Evolutionary conservation across 129 eudicot species (phyloP).

Genomic region (sunflower (Helianthus annuus)): HanXRQr2.0-SUNRISE NC_035446.2:101152443-101152942

Average conservation of each 20-base stretch:
- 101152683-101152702: not conserved
- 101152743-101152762: too few relatives aligned
- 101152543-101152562: conserved; percentile 17
- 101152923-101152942: too few relatives aligned
- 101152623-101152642: not conserved
- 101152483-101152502: not conserved
- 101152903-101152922: too few relatives aligned
- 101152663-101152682: not conserved
- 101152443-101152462: too few relatives aligned
- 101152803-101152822: too few relatives aligned
- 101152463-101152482: not conserved
- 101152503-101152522: conserved; percentile 7
- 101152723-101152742: not conserved
- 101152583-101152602: conserved; percentile 16
- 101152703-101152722: not conserved
- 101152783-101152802: too few relatives aligned
- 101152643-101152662: not conserved
- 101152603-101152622: conserved; percentile 12
- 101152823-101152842: too few relatives aligned
- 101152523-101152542: conserved; percentile 5
- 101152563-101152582: conserved; percentile 18
- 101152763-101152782: not conserved
- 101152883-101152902: too few relatives aligned
- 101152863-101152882: too few relatives aligned
- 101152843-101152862: too few relatives aligned